Conservation (phyloP, 768 basidiomycete species). For the Pisolithus microcarpus region DNA sequence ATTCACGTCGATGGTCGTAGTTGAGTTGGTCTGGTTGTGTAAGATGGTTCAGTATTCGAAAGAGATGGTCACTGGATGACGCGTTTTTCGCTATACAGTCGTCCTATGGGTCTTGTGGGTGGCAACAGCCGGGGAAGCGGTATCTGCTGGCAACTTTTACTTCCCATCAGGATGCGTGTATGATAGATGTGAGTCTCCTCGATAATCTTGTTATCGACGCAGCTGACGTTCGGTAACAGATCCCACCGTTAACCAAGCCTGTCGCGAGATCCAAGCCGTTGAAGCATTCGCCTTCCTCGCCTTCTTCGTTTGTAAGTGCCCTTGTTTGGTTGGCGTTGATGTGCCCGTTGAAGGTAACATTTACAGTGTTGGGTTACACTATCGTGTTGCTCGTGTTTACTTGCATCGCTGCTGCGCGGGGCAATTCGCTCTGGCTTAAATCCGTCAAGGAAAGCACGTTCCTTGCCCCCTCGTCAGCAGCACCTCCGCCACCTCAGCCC, state of each 20-base stretch:
- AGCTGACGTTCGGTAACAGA: conserved; percentile 7
- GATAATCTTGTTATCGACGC: not conserved
- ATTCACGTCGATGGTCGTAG: conserved; percentile 31
- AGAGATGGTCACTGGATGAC: not conserved
- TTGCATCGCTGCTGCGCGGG: conserved; percentile 21
- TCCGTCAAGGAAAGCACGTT: conserved; percentile 26
- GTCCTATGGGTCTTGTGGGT: conserved; percentile 36
- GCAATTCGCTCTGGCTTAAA: conserved; percentile 26
- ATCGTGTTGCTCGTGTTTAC: conserved; percentile 17
- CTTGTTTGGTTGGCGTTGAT: not conserved
- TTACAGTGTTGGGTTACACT: conserved; percentile 29
- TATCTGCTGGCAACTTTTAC: not conserved
- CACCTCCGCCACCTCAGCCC: conserved; percentile 6
- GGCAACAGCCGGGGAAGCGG: conserved; percentile 26
- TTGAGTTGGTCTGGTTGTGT: conserved; percentile 35
- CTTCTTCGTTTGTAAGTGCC: conserved; percentile 28
- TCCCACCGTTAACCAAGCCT: conserved; percentile 7
- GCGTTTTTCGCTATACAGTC: conserved; percentile 10
- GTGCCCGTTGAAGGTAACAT: not conserved
- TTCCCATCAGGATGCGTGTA: conserved; percentile 11
- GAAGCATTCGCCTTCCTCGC: conserved; percentile 31
- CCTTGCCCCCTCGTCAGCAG: conserved; percentile 7
- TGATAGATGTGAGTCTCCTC: not conserved
- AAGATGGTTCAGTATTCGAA: conserved; percentile 9
- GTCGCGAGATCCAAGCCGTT: conserved; percentile 26